Evolutionary conservation across 441 rosid species (phyloP).

Genomic region (Pelargonium cotyledonis): DNA sequence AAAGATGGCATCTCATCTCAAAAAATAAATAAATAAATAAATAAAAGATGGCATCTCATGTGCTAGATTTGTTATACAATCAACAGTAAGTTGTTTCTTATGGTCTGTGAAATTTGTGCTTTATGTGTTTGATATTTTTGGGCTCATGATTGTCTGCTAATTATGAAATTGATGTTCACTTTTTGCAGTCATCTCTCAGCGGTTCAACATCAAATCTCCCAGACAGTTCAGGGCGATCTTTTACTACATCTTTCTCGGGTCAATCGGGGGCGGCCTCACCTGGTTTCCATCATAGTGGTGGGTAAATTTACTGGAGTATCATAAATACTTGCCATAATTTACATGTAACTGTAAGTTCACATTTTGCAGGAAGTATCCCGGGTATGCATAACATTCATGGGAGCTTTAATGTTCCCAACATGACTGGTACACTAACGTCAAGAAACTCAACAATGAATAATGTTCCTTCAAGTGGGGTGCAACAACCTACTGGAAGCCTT

Average conservation of each 20-base stretch:
- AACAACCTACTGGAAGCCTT: constrained; percentile 76
- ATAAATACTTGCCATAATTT: constrained; percentile 10
- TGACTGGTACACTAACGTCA: constrained; percentile 58
- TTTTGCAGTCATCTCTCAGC: constrained; percentile 74
- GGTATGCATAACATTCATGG: constrained; percentile 82
- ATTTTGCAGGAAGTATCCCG: constrained; percentile 58
- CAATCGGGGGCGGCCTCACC: constrained; percentile 86
- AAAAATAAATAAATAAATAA: too few species aligned
- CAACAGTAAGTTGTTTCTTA: neutral
- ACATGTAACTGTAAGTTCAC: constrained; percentile 18
- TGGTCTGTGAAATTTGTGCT: neutral
- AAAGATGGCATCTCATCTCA: too few species aligned
- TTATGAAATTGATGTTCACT: constrained; percentile 17
- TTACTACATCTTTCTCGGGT: constrained; percentile 75
- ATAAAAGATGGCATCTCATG: too few species aligned
- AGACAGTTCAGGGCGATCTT: constrained; percentile 70
- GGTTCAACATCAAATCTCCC: constrained; percentile 80
- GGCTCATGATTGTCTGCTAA: constrained; percentile 5
- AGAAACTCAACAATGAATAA: constrained; percentile 60
- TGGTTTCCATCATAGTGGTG: constrained; percentile 67
- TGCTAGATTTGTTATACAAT: neutral
- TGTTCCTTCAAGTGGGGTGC: constrained; percentile 73
- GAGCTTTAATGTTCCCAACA: constrained; percentile 66
- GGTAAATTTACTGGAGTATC: constrained; percentile 24
- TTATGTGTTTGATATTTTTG: neutral